Evolutionary conservation across 2,329 filamentous ascomycete genomes (phyloP), one percentile per base, ranked within the genome.

Genomic region (Penicillium sp.): DNA sequence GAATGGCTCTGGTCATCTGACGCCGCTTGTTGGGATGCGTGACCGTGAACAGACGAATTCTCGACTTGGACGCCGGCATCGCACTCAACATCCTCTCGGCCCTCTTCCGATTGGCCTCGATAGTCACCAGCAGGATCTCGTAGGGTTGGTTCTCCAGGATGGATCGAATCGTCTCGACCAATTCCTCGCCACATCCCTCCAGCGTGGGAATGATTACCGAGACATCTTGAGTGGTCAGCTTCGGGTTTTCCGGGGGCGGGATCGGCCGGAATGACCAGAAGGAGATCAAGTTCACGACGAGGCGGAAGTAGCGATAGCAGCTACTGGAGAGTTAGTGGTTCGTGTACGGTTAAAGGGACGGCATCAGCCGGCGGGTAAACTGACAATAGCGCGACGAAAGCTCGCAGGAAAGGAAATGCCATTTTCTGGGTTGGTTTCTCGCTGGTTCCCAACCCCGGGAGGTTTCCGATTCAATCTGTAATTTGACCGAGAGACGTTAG

Each of bases 201-300:
- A 97, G 91, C 10, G 92, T 95, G 7, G 92, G 92, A 55, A 96
- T 89, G 63, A 97, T 89, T 58, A 96, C 90, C 5, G 92, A 96
- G 64, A 96, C 91, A 81, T 97, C 90, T 62, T 89, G 76, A 30
- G 85, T 82, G 25, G 85, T 90, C 69, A 91, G 86, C 40, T 80
- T 85, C n/a, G 92, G 90, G 57, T 90, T 88, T 52, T 84, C 83
- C 36, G 90, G 88, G 48, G 92, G 87, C 38, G 88, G 88, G 56
- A 91, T 89, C 24, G 92, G 91, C 72, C 85, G 88, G 76, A 95
- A 96, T 10, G 79, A 79, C 88, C 90, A 94, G 70, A 95, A 92
- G 63, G 89, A 90, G 63, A 89, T 76, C 64, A 89, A 84, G 69
- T 96, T 94, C 62, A 95, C 86, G 63, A 95, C 78, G 61, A 95